phyloP scores from a whole-genome alignment of 371 early-diverging fungal genomes.

The Circinella minor region DNA sequence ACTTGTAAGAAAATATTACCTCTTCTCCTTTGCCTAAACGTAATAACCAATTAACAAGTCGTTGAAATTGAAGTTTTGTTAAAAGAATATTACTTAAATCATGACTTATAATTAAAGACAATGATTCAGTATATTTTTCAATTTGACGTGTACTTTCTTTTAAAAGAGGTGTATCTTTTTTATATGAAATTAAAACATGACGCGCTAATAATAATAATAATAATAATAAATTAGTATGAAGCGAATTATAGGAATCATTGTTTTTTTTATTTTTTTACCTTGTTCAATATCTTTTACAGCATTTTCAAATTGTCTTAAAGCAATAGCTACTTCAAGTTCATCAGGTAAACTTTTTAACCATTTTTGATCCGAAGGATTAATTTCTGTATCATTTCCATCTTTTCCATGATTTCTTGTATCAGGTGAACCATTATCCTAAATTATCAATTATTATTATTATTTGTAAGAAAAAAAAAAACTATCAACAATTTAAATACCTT shows the following conservation, averaged over 20 bases:
- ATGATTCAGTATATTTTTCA: constrained; percentile 66
- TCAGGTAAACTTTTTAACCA: constrained; percentile 83
- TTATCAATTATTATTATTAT: background rate
- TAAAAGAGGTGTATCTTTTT: constrained; percentile 51
- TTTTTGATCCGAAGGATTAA: constrained; percentile 50
- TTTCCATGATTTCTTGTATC: background rate
- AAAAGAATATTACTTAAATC: constrained; percentile 83
- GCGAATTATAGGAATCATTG: too few species aligned
- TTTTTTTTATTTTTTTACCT: constrained; percentile 39
- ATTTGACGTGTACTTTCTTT: constrained; percentile 58
- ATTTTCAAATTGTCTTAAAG: constrained; percentile 84
- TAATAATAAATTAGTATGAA: too few species aligned
- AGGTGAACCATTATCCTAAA: constrained; percentile 3
- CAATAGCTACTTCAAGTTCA: constrained; percentile 88
- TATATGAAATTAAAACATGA: constrained; percentile 34
- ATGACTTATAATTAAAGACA: constrained; percentile 68
- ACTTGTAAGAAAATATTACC: constrained; percentile 39
- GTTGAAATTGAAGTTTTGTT: constrained; percentile 79
- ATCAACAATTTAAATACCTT: constrained; percentile 4
- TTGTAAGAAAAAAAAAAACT: background rate
- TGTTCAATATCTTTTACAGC: constrained; percentile 76
- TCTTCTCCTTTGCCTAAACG: constrained; percentile 80
- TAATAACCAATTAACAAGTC: constrained; percentile 81
- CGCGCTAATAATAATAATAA: constrained; percentile 32
- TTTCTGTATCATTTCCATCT: constrained; percentile 14